Evolutionary conservation across 176 grass and related monocot species (phyloP).

Genomic region (Guadua angustifolia): DNA sequence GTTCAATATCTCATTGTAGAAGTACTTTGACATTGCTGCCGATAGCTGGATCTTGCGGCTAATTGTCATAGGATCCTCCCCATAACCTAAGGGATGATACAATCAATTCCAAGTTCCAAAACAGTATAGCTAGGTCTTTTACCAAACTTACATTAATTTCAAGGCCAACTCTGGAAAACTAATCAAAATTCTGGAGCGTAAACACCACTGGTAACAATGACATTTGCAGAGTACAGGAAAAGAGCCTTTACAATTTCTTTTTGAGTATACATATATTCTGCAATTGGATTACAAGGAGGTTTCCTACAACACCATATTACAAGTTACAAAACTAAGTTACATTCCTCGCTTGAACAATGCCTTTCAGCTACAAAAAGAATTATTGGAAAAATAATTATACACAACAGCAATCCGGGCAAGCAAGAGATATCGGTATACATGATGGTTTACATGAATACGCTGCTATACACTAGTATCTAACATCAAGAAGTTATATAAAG

Average conservation of each 20-base stretch:
- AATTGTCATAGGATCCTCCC: not conserved
- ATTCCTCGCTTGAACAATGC: conserved; percentile 40
- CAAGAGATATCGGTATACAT: conserved; percentile 32
- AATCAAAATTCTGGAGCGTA: conserved; percentile 16
- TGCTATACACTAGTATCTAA: conserved; percentile 26
- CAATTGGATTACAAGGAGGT: conserved; percentile 40
- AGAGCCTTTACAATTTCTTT: conserved; percentile 35
- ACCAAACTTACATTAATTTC: conserved; percentile 18
- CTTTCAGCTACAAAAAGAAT: conserved; percentile 40
- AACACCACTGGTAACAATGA: not conserved
- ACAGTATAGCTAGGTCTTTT: not conserved
- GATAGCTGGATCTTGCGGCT: not conserved
- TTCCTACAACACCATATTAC: conserved; percentile 37
- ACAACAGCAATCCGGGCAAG: conserved; percentile 1
- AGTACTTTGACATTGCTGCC: not conserved
- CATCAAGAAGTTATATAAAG: conserved; percentile 33
- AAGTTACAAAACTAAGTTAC: conserved; percentile 46
- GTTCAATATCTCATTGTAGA: conserved; percentile 18
- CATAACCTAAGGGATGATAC: not conserved
- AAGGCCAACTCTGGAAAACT: conserved; percentile 8
- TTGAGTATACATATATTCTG: conserved; percentile 36
- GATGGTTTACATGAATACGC: conserved; percentile 34
- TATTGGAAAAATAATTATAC: conserved; percentile 18
- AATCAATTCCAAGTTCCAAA: conserved; percentile 23
- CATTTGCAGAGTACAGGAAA: conserved; percentile 11